Evolutionary conservation across 768 basidiomycete species (phyloP).

Genomic region (Kwoniella sp.): DNA sequence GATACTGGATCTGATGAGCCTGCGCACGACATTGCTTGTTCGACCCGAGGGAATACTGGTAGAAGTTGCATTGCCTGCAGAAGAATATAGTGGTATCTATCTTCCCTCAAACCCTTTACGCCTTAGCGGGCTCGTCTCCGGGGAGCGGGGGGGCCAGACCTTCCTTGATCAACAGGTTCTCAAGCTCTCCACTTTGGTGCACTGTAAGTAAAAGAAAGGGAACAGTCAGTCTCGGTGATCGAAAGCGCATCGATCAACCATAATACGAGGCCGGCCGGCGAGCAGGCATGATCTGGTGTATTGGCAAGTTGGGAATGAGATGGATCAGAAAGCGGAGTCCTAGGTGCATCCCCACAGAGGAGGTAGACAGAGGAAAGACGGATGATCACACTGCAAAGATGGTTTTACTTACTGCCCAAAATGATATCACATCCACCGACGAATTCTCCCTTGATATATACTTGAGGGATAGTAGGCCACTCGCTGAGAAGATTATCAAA

Average conservation of each 20-base stretch:
- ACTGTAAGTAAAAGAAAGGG: slow-evolving; percentile 60
- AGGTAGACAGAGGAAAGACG: no score
- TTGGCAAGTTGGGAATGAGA: no score
- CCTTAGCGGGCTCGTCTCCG: slow-evolving; percentile 30
- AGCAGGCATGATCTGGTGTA: no score
- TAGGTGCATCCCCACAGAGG: no score
- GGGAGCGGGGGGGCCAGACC: slow-evolving; percentile 66
- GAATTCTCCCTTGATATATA: slow-evolving; percentile 93
- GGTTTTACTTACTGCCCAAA: slow-evolving; percentile 69
- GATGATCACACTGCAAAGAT: not conserved
- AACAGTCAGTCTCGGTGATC: not conserved
- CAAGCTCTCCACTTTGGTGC: slow-evolving; percentile 95
- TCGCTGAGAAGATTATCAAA: no score
- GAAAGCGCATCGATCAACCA: not conserved
- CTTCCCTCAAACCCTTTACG: slow-evolving; percentile 1
- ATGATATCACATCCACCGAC: slow-evolving; percentile 96
- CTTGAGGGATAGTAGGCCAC: slow-evolving; percentile 96
- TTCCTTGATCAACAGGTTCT: slow-evolving; percentile 72
- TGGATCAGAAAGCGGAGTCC: no score
- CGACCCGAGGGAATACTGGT: no score
- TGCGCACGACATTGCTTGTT: no score
- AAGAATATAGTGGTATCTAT: not conserved
- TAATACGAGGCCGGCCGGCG: no score
- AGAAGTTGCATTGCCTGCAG: no score
- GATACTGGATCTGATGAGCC: no score